Evolutionary conservation across 179 eudicot species (phyloP).

Genomic region (Gypsophila paniculata): DNA sequence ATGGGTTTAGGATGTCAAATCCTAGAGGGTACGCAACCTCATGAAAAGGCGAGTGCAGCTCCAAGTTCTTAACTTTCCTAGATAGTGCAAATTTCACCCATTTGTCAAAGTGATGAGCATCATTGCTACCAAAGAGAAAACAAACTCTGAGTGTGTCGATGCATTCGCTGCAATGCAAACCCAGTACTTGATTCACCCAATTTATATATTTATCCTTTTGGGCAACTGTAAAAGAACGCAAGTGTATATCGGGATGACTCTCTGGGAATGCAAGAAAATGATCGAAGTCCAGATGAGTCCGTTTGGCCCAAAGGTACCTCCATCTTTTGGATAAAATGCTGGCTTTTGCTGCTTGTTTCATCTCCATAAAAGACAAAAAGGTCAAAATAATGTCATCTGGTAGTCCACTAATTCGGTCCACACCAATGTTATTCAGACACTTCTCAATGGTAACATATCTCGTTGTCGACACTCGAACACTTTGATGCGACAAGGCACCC

Average conservation of each 20-base stretch:
- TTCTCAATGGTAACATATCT: no score
- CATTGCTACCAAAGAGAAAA: background rate
- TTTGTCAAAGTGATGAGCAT: slow-evolving; percentile 10
- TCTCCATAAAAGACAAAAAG: background rate
- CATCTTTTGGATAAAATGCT: slow-evolving; percentile 18
- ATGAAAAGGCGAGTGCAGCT: background rate
- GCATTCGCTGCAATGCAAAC: slow-evolving; percentile 3
- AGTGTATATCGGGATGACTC: background rate
- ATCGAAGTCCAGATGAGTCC: slow-evolving; percentile 14
- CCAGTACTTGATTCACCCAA: slow-evolving; percentile 19
- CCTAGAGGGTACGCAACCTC: background rate
- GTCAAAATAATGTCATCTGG: slow-evolving; percentile 8
- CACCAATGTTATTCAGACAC: no score
- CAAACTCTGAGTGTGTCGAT: slow-evolving; percentile 10
- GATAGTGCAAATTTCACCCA: slow-evolving; percentile 17
- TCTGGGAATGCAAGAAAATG: slow-evolving; percentile 1
- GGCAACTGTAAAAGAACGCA: background rate
- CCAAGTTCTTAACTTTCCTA: slow-evolving; percentile 11
- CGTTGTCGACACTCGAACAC: no score
- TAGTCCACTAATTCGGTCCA: slow-evolving; percentile 10
- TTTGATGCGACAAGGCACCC: no score
- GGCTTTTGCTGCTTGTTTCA: slow-evolving; percentile 20
- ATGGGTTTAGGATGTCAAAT: background rate
- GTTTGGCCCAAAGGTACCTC: slow-evolving; percentile 15
- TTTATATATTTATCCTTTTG: slow-evolving; percentile 3